Percentiles rank a stretch among this genome's conserved stretches.
Conservation (phyloP, 1,284 basidiomycete genomes). For the Apiotrichum laibachii region DNA sequence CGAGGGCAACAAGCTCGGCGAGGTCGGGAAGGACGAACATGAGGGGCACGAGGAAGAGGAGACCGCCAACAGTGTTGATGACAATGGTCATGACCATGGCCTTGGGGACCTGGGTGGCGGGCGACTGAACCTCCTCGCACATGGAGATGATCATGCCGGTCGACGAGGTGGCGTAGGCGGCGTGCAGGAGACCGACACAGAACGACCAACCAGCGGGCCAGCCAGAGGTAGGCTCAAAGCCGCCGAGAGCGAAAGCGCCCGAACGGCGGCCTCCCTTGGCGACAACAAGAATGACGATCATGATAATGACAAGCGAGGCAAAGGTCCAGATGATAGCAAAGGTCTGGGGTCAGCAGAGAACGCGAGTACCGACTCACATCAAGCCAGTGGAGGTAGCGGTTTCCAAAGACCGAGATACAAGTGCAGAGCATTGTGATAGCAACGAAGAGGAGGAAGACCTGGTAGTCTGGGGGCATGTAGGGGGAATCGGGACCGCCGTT, state of each 20-base stretch:
- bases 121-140: constrained; percentile 48
- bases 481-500: too few species aligned
- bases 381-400: constrained; percentile 38
- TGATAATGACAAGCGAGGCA: constrained; percentile 21
- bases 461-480: constrained; percentile 24
- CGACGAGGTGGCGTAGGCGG: constrained; percentile 40
- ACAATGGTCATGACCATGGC: constrained; percentile 33
- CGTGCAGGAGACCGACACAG: constrained; percentile 45
- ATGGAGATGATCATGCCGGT: constrained; percentile 48
- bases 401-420: constrained; percentile 33
- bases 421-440: constrained; percentile 21
- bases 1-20: constrained; percentile 40
- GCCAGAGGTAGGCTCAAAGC: constrained; percentile 20
- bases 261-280: constrained; percentile 42
- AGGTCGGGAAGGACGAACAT: constrained; percentile 53
- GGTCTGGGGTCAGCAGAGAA: constrained; percentile 18
- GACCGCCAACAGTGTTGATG: constrained; percentile 33
- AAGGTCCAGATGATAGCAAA: constrained; percentile 36
- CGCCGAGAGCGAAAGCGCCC: constrained; percentile 31
- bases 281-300: constrained; percentile 44
- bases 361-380: constrained; percentile 26
- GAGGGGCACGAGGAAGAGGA: constrained; percentile 50
- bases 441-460: constrained; percentile 20
- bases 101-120: constrained; percentile 45
- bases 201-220: constrained; percentile 24